Evolutionary conservation across 2,329 filamentous ascomycete species (phyloP).

Genomic region (Cercospora canescens): DNA sequence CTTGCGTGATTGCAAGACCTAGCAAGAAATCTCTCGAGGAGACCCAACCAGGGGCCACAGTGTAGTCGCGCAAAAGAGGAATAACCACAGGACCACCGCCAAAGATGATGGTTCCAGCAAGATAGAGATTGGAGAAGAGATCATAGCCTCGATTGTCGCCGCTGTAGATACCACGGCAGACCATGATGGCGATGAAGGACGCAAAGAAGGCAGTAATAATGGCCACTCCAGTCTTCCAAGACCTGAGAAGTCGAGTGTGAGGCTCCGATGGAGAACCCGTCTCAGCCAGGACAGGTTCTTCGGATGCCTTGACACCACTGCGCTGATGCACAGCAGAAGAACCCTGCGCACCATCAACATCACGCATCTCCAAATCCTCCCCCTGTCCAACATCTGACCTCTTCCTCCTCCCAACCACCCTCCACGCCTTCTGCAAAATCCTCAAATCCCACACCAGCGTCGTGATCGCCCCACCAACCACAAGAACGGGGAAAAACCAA

Average conservation of each 20-base stretch:
- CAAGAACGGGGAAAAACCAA: slow-evolving; percentile 73
- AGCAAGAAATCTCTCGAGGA: slow-evolving; percentile 69
- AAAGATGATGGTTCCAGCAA: slow-evolving; percentile 64
- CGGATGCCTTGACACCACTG: not conserved
- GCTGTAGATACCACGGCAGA: slow-evolving; percentile 44
- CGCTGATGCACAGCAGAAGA: not conserved
- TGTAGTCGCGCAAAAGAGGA: slow-evolving; percentile 42
- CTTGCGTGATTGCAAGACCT: slow-evolving; percentile 69
- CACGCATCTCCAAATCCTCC: not conserved
- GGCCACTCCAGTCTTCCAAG: slow-evolving; percentile 36
- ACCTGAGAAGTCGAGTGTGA: not conserved
- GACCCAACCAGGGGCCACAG: slow-evolving; percentile 71
- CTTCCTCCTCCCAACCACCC: not conserved
- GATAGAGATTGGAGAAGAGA: slow-evolving; percentile 71
- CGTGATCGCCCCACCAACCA: slow-evolving; percentile 55
- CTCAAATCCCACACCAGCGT: slow-evolving; percentile 58
- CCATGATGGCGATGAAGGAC: slow-evolving; percentile 59
- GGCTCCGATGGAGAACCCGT: not conserved
- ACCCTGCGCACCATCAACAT: not conserved
- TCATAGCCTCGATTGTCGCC: slow-evolving; percentile 52
- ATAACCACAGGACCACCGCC: slow-evolving; percentile 49
- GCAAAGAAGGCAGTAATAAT: slow-evolving; percentile 52
- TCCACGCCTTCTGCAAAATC: not conserved
- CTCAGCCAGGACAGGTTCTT: not conserved
- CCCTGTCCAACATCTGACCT: not conserved